Evolutionary conservation across 371 early-diverging fungal species (phyloP), one percentile per base, ranked within the genome.

Genomic region (Zychaea mexicana): DNA sequence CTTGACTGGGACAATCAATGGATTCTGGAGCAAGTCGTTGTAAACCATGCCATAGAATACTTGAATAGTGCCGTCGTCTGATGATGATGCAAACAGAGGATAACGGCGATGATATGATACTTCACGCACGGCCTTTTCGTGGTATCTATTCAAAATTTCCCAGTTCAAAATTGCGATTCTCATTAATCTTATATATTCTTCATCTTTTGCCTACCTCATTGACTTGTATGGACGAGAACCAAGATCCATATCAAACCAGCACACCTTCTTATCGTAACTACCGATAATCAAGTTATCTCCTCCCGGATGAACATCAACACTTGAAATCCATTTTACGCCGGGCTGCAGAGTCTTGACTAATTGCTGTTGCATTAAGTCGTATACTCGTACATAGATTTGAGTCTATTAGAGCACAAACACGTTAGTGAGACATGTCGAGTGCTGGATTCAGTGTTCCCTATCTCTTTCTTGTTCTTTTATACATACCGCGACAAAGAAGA

Each of bases 11-110:
- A 97, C 98, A 76, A 98, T 94, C 69, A 97, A 80, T 52, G 99
- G 99, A 80, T 98, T 96, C 76, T 91, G 90, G 69, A 97, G 78
- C 66, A 98, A 77, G 74, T 96, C 97, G 54, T 88, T 86, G 79
- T 95, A 98, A 31, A 98, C 97, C 93, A 92, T 97, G 56, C 96
- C 96, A 79, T 98, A 95, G 89, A 96, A 97, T 27, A 98, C 83
- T 70, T 96, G 95, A 17, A 97, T 87, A 28, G 89, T 84, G 28
- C 97, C 96, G 67, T 98, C 99, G 73, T 98, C 98, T 12, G 93
- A 89, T 42, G 93, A 87, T 0, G 94, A 92, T 19, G 97, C 97
- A 84, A 98, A 97, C 45, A 98, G 81, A 32, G 99, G 99, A 77
- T 94, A 94, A 55, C 89, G 85, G 75, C 83, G 84, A 72, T 96